Evolutionary conservation across 2,329 filamentous ascomycete genomes (phyloP).

Genomic region (Trichoderma endophyticum): DNA sequence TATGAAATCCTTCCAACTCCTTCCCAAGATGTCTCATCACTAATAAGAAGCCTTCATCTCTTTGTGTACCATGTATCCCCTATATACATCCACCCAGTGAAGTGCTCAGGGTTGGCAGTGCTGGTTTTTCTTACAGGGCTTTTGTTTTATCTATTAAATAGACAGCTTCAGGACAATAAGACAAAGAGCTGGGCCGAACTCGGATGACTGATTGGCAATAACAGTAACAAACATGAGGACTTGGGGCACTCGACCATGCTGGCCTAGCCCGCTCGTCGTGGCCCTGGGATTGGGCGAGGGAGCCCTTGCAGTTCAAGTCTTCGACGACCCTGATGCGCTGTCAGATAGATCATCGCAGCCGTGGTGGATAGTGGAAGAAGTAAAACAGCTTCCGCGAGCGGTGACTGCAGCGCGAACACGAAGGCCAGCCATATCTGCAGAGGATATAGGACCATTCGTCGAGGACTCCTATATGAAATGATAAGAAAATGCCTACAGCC

Average conservation of each 20-base stretch:
- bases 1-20: not conserved
- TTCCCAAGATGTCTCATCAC: not conserved
- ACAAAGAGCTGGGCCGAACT: not conserved
- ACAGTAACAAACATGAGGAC: not conserved
- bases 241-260: not conserved
- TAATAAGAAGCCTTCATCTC: no score
- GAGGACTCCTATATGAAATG: not conserved
- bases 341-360: not conserved
- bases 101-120: no score
- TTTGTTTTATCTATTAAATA: not conserved
- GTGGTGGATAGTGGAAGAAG: not conserved
- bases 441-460: not conserved
- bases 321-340: not conserved
- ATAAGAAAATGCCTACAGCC: not conserved
- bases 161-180: not conserved
- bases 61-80: no score
- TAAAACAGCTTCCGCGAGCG: not conserved
- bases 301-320: not conserved
- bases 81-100: no score
- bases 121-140: not conserved
- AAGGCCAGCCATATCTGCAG: not conserved
- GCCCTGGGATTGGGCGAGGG: not conserved
- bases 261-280: not conserved
- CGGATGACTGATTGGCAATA: not conserved
- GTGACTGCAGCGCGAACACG: not conserved